phyloP scores from a whole-genome alignment of 1,284 basidiomycete species.

The Takashimella koratensis region DNA sequence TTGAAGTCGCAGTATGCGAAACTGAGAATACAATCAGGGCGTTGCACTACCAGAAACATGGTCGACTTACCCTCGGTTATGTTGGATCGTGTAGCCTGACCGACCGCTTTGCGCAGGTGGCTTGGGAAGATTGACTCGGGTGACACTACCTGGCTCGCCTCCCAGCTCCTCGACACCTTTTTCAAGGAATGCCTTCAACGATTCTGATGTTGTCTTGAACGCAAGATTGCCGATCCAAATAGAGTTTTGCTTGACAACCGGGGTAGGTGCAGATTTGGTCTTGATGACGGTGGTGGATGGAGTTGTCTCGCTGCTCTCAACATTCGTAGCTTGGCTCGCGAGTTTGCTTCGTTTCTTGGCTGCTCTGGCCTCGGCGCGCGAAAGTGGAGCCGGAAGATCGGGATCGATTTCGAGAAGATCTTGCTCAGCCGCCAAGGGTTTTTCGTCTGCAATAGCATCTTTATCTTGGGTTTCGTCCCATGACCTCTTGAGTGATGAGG shows the following conservation, averaged over 20 bases:
- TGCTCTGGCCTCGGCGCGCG: constrained; percentile 47
- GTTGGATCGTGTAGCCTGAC: constrained; percentile 18
- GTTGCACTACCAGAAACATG: neutral
- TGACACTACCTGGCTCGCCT: constrained; percentile 44
- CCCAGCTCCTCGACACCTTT: constrained; percentile 54
- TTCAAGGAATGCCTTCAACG: constrained; percentile 68
- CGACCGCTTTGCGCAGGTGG: neutral
- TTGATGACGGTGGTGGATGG: too few species aligned
- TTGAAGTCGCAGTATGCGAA: constrained; percentile 96
- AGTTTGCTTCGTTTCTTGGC: constrained; percentile 42
- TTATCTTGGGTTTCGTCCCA: constrained; percentile 15
- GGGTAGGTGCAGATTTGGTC: too few species aligned
- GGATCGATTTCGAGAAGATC: constrained; percentile 47
- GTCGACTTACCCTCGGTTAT: constrained; percentile 53
- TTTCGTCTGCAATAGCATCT: too few species aligned
- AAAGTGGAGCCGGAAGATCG: constrained; percentile 43
- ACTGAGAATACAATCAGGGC: constrained; percentile 50
- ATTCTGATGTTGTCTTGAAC: constrained; percentile 77
- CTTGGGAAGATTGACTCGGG: constrained; percentile 55
- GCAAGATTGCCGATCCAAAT: constrained; percentile 95
- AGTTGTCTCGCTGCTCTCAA: neutral
- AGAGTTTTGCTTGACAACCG: constrained; percentile 55
- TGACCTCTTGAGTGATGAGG: neutral
- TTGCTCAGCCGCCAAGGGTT: constrained; percentile 19
- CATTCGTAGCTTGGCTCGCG: neutral